Percentiles rank a stretch among this genome's conserved stretches.
phyloP scores from a whole-genome alignment of 2,329 filamentous ascomycete species.

The Colletotrichum tropicicola region DNA sequence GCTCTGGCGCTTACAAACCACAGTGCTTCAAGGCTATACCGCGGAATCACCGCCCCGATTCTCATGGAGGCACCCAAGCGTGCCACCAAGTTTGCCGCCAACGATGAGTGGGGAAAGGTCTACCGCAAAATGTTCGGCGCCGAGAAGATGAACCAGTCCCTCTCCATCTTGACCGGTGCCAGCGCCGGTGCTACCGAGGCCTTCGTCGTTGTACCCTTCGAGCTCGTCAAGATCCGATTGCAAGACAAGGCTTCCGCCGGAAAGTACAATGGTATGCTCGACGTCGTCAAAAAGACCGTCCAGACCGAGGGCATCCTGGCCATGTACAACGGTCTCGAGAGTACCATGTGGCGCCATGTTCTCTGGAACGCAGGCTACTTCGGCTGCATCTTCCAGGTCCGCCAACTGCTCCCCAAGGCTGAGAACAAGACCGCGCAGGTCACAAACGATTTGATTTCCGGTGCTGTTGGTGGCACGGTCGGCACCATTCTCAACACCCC shows the following conservation, averaged over 20 bases:
- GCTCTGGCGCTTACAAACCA: constrained; percentile 10
- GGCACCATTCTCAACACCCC: constrained; percentile 96
- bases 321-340: constrained; percentile 96
- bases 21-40: constrained; percentile 90
- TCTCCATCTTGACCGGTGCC: constrained; percentile 93
- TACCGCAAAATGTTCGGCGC: constrained; percentile 89
- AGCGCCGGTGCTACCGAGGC: constrained; percentile 95
- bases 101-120: constrained; percentile 97
- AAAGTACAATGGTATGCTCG: constrained; percentile 85
- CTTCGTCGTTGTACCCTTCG: constrained; percentile 97
- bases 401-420: constrained; percentile 82
- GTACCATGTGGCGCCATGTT: constrained; percentile 93
- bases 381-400: constrained; percentile 97
- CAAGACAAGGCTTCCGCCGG: constrained; percentile 94
- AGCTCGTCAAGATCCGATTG: constrained; percentile 97
- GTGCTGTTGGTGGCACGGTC: constrained; percentile 84
- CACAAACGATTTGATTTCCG: constrained; percentile 86
- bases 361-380: constrained; percentile 96
- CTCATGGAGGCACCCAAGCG: constrained; percentile 96
- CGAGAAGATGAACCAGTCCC: constrained; percentile 87
- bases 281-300: constrained; percentile 84
- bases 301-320: constrained; percentile 84
- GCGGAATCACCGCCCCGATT: constrained; percentile 94
- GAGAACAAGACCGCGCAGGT: constrained; percentile 84
- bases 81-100: constrained; percentile 98